Percentiles rank a stretch among this genome's conserved stretches.
phyloP scores from a whole-genome alignment of 2,329 filamentous ascomycete genomes.

The Penicillium sp. region DNA sequence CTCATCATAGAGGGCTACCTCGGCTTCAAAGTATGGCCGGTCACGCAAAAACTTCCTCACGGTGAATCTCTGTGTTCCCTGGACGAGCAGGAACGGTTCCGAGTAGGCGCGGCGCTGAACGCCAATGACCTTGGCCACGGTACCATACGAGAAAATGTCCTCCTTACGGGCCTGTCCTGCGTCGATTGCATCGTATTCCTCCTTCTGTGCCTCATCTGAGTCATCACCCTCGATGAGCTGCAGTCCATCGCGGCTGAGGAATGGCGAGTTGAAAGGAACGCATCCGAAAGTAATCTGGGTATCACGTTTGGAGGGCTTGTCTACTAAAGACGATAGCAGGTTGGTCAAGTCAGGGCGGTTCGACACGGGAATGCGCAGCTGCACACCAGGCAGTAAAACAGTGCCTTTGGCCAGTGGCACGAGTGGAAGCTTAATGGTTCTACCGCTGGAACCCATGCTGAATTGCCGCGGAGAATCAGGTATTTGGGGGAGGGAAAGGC shows the following conservation, averaged over 20 bases:
- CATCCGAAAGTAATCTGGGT: conserved; percentile 78
- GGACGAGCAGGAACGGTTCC: conserved; percentile 81
- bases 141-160: conserved; percentile 81
- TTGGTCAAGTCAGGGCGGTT: conserved; percentile 85
- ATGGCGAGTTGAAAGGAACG: conserved; percentile 76
- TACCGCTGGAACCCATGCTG: conserved; percentile 39
- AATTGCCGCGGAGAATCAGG: conserved; percentile 5
- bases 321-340: conserved; percentile 81
- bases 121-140: conserved; percentile 74
- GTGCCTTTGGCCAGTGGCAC: conserved; percentile 78
- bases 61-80: conserved; percentile 76
- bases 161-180: conserved; percentile 62
- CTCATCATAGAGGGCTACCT: conserved; percentile 71
- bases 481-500: conserved; percentile 7
- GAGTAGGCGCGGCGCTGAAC: conserved; percentile 73
- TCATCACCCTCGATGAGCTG: conserved; percentile 68
- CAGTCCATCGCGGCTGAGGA: conserved; percentile 72
- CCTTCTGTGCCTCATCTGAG: conserved; percentile 47
- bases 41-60: conserved; percentile 75
- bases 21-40: conserved; percentile 81
- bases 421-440: conserved; percentile 62
- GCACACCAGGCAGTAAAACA: conserved; percentile 81
- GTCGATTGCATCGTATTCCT: conserved; percentile 53
- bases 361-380: conserved; percentile 79
- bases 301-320: conserved; percentile 64